Conservation (phyloP, 2,329 filamentous ascomycete genomes). For the Annulohypoxylon truncatum region DNA sequence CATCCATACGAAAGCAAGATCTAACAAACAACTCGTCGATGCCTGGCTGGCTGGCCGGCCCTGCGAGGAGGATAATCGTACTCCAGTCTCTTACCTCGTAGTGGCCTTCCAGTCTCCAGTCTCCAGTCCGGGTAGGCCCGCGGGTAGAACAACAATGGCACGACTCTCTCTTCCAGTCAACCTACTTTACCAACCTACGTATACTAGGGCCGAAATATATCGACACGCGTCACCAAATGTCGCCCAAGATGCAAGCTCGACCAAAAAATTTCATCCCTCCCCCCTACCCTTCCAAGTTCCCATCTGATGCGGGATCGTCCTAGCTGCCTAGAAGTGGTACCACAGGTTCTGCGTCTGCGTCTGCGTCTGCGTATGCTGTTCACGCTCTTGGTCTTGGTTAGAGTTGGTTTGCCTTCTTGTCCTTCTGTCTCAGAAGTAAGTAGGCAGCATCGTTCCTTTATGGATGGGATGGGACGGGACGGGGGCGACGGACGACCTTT, state of each 20-base stretch:
- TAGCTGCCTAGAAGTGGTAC: constrained; percentile 20
- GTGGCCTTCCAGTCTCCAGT: neutral
- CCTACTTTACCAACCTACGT: no score
- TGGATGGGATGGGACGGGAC: no score
- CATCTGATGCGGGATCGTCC: constrained; percentile 25
- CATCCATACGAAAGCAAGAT: neutral
- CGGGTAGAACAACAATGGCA: constrained; percentile 27
- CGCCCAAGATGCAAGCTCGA: constrained; percentile 18
- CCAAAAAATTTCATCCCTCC: no score
- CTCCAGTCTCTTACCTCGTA: neutral
- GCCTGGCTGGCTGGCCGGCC: neutral
- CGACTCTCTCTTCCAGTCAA: no score
- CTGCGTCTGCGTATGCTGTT: neutral
- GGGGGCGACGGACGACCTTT: no score
- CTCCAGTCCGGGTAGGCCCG: constrained; percentile 9
- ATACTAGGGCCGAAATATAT: no score
- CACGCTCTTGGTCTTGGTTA: neutral
- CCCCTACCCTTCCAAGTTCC: no score
- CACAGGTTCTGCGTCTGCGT: constrained; percentile 4
- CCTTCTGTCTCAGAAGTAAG: constrained; percentile 11
- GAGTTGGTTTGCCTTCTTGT: neutral
- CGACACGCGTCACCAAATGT: constrained; percentile 22
- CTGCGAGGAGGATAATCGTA: constrained; percentile 4
- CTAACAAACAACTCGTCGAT: constrained; percentile 24
- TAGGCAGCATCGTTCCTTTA: neutral